phyloP scores from a whole-genome alignment of 768 basidiomycete genomes.

The Lactifluus hygrophoroides region DNA sequence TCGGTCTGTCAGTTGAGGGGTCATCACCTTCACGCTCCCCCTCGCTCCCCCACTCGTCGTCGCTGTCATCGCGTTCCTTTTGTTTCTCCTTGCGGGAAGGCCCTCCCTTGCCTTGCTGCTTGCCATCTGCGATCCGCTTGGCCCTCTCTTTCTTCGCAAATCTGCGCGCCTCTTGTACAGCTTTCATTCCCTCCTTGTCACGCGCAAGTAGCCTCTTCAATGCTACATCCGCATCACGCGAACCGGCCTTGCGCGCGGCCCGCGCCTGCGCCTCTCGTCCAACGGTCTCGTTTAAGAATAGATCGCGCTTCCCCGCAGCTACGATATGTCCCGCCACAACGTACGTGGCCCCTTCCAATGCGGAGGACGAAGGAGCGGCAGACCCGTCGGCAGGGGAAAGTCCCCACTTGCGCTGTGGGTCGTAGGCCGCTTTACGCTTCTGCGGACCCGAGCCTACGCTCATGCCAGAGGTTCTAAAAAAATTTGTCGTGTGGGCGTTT shows the following conservation, averaged over 20 bases:
- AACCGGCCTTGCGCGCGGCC: slow-evolving; percentile 52
- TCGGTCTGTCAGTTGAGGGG: slow-evolving; percentile 5
- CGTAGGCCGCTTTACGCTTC: slow-evolving; percentile 43
- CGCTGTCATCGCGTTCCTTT: slow-evolving; percentile 19
- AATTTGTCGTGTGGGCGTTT: background rate
- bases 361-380: slow-evolving; percentile 10
- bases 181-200: slow-evolving; percentile 61
- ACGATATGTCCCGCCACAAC: slow-evolving; percentile 75
- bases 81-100: slow-evolving; percentile 17
- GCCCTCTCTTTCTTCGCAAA: slow-evolving; percentile 28
- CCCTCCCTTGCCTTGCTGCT: slow-evolving; percentile 19
- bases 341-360: slow-evolving; percentile 52
- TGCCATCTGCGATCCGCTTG: slow-evolving; percentile 6
- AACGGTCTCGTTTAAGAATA: slow-evolving; percentile 60
- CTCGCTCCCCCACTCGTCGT: slow-evolving; percentile 8
- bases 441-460: slow-evolving; percentile 23
- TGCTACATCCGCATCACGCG: slow-evolving; percentile 50
- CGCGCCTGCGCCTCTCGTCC: slow-evolving; percentile 76
- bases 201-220: slow-evolving; percentile 52
- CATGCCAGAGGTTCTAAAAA: slow-evolving; percentile 66
- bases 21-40: slow-evolving; percentile 1
- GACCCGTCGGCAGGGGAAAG: slow-evolving; percentile 46
- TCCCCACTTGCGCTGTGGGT: slow-evolving; percentile 70
- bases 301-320: slow-evolving; percentile 35
- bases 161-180: slow-evolving; percentile 53